These are phyloP conservation scores for Cenococcum geophilum DNA, from an alignment of 495 filamentous ascomycete species.

Conservation along the genomic window DNA sequence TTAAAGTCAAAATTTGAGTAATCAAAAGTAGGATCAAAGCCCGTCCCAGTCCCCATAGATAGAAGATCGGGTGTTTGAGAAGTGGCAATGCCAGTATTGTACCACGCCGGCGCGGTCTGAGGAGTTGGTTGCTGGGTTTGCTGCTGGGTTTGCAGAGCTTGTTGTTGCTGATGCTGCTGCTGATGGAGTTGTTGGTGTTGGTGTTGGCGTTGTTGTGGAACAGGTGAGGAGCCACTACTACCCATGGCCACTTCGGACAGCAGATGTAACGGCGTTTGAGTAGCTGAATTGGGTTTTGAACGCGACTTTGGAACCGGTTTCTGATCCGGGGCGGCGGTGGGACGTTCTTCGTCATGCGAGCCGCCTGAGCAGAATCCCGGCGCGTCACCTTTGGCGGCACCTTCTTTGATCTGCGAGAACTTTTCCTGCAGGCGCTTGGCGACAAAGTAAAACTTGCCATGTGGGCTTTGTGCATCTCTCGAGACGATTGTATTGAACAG, in stretches of 20 bases:
- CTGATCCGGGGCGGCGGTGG: not conserved
- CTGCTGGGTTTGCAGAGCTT: slow-evolving; percentile 4
- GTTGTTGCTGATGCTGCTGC: slow-evolving; percentile 12
- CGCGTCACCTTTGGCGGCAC: slow-evolving; percentile 5
- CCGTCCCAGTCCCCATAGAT: slow-evolving; percentile 4
- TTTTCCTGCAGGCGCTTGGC: slow-evolving; percentile 66
- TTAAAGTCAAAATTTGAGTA: slow-evolving; percentile 24
- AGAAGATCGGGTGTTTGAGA: slow-evolving; percentile 14
- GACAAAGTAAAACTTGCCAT: slow-evolving; percentile 71
- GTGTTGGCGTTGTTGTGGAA: slow-evolving; percentile 10
- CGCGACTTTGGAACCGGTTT: slow-evolving; percentile 2
- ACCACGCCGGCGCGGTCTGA: slow-evolving; percentile 13
- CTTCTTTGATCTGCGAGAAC: slow-evolving; percentile 46
- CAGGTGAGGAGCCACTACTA: slow-evolving; percentile 13
- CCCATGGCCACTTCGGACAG: slow-evolving; percentile 33
- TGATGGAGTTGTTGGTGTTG: not conserved
- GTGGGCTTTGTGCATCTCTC: slow-evolving; percentile 59
- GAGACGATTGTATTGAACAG: slow-evolving; percentile 61
- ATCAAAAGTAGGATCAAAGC: slow-evolving; percentile 26
- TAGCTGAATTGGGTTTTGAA: slow-evolving; percentile 14
- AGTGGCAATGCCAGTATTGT: slow-evolving; percentile 11
- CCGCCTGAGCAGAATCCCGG: not conserved
- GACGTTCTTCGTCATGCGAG: slow-evolving; percentile 2
- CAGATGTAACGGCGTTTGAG: slow-evolving; percentile 29
- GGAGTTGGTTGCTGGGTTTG: slow-evolving; percentile 9